Evolutionary conservation across 2,329 filamentous ascomycete genomes (phyloP).

Genomic region (Bipolaris gigantea): DNA sequence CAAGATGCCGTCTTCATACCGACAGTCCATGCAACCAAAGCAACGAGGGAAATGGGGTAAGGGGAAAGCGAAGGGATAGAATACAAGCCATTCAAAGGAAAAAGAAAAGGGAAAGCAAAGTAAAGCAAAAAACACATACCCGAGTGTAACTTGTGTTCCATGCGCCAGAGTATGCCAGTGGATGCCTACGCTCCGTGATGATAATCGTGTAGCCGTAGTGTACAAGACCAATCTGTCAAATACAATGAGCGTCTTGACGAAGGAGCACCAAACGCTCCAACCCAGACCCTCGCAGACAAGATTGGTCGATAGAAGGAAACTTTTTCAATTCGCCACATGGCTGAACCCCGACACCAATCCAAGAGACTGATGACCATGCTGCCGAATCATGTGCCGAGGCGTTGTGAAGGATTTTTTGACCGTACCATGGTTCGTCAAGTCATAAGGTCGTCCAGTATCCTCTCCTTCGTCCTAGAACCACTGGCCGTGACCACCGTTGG

Average conservation of each 20-base stretch:
- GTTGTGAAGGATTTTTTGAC: slow-evolving; percentile 16
- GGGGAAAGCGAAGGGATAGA: slow-evolving; percentile 14
- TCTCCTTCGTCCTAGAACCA: slow-evolving; percentile 14
- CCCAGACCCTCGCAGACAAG: slow-evolving; percentile 19
- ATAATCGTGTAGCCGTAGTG: slow-evolving; percentile 42
- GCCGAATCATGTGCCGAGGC: slow-evolving; percentile 26
- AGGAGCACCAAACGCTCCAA: neutral
- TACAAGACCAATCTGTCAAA: slow-evolving; percentile 37
- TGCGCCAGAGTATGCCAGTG: slow-evolving; percentile 38
- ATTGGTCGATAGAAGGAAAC: slow-evolving; percentile 32
- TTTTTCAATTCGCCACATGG: slow-evolving; percentile 12
- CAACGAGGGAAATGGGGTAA: slow-evolving; percentile 3
- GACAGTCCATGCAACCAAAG: slow-evolving; percentile 20
- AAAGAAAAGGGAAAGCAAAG: slow-evolving; percentile 17
- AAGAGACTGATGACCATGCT: slow-evolving; percentile 25
- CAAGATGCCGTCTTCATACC: slow-evolving; percentile 15
- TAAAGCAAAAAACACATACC: slow-evolving; percentile 11
- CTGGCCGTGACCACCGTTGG: slow-evolving; percentile 8
- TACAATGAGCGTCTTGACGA: slow-evolving; percentile 5
- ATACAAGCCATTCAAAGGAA: slow-evolving; percentile 12
- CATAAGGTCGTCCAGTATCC: slow-evolving; percentile 49
- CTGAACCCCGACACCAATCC: slow-evolving; percentile 23
- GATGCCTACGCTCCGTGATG: slow-evolving; percentile 35
- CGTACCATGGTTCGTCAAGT: slow-evolving; percentile 54
- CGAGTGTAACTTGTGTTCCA: slow-evolving; percentile 15